phyloP scores from a whole-genome alignment of 2,329 filamentous ascomycete genomes.

The Diaporthe sp. region DNA sequence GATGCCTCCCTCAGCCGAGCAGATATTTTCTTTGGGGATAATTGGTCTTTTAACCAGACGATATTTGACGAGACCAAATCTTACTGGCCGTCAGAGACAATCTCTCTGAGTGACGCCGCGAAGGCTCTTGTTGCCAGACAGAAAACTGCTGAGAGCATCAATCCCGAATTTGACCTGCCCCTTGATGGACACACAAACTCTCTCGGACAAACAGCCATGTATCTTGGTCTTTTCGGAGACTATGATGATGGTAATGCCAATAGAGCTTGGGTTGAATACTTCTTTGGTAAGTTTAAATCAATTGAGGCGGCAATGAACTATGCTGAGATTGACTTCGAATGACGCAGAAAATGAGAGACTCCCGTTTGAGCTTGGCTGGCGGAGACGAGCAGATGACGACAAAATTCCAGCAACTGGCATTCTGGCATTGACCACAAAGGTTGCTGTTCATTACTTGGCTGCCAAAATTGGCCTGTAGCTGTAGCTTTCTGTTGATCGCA shows the following conservation, averaged over 20 bases:
- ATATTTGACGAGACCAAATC: slow-evolving; percentile 16
- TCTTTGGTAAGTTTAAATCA: slow-evolving; percentile 2
- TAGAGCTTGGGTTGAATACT: slow-evolving; percentile 4
- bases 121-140: slow-evolving; percentile 19
- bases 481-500: not conserved
- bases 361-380: slow-evolving; percentile 23
- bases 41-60: slow-evolving; percentile 17
- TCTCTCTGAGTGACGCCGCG: slow-evolving; percentile 5
- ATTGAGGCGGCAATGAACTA: not conserved
- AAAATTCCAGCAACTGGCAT: slow-evolving; percentile 21
- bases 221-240: slow-evolving; percentile 19
- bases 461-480: slow-evolving; percentile 2
- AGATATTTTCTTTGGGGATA: slow-evolving; percentile 22
- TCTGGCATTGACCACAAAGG: slow-evolving; percentile 5
- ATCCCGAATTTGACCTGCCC: slow-evolving; percentile 8
- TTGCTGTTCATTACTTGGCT: slow-evolving; percentile 22
- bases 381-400: slow-evolving; percentile 13
- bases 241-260: slow-evolving; percentile 10
- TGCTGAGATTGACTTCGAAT: not conserved
- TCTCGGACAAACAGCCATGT: slow-evolving; percentile 16
- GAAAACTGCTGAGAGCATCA: slow-evolving; percentile 8
- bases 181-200: slow-evolving; percentile 18
- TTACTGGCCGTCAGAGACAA: not conserved
- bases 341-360: slow-evolving; percentile 7
- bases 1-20: slow-evolving; percentile 20